Evolutionary conservation across 495 filamentous ascomycete species (phyloP).

Genomic region (Xylaria longipes): DNA sequence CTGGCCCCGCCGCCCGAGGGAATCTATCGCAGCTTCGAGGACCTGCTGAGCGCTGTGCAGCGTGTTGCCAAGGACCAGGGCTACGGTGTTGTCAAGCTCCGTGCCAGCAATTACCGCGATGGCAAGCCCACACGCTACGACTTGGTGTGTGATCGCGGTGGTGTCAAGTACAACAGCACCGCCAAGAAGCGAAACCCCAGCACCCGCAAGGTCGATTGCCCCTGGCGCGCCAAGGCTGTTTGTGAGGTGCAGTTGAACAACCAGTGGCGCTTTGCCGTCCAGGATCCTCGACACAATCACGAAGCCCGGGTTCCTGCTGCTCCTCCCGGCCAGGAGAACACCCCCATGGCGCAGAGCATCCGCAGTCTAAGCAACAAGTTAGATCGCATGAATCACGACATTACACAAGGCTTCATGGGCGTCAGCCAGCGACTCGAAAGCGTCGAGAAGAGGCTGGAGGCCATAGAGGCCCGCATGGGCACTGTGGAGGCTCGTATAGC

Average conservation of each 20-base stretch:
- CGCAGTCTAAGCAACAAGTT: constrained; percentile 55
- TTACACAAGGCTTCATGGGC: constrained; percentile 42
- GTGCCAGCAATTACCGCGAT: constrained; percentile 59
- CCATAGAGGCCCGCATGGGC: constrained; percentile 48
- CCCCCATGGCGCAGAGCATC: constrained; percentile 53
- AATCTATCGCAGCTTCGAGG: constrained; percentile 54
- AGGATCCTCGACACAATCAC: constrained; percentile 56
- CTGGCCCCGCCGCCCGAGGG: constrained; percentile 55
- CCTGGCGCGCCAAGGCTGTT: constrained; percentile 59
- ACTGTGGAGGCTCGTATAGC: constrained; percentile 49
- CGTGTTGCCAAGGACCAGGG: constrained; percentile 56
- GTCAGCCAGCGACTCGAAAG: constrained; percentile 43
- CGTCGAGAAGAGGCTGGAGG: constrained; percentile 53
- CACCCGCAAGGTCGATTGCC: constrained; percentile 60
- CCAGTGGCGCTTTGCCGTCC: constrained; percentile 58
- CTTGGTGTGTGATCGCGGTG: constrained; percentile 58
- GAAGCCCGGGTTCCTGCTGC: constrained; percentile 52
- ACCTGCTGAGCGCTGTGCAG: constrained; percentile 52
- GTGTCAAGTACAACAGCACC: constrained; percentile 60
- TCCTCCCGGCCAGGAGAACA: constrained; percentile 51
- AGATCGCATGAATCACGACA: constrained; percentile 54
- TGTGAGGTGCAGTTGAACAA: constrained; percentile 58
- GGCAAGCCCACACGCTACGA: constrained; percentile 59
- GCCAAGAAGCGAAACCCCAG: constrained; percentile 60
- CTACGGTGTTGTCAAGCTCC: constrained; percentile 57